Evolutionary conservation across 768 basidiomycete genomes (phyloP).

Genomic region (Cyclocybe cylindracea): DNA sequence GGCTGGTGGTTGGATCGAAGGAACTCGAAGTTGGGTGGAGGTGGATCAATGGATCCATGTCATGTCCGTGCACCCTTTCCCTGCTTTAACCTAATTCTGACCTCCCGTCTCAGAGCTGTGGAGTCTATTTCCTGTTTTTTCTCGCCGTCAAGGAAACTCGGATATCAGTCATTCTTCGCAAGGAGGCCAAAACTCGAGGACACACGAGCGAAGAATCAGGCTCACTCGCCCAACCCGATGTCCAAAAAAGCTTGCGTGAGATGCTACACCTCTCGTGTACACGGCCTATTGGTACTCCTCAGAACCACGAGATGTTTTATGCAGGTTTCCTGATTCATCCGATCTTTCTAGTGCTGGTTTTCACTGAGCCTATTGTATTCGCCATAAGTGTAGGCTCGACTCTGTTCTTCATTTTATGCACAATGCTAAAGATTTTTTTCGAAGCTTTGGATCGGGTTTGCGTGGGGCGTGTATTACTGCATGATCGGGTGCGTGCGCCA

Average conservation of each 20-base stretch:
- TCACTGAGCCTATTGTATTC: constrained; percentile 71
- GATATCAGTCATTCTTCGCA: constrained; percentile 60
- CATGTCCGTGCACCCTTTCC: constrained; percentile 41
- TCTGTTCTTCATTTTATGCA: constrained; percentile 26
- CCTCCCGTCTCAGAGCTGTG: constrained; percentile 10
- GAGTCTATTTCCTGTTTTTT: constrained; percentile 34
- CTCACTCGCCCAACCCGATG: constrained; percentile 37
- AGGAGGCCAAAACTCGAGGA: constrained; percentile 62
- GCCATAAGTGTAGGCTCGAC: constrained; percentile 61
- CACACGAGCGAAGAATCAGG: constrained; percentile 53
- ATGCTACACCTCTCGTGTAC: constrained; percentile 68
- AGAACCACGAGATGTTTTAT: not conserved
- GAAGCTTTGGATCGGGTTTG: constrained; percentile 65
- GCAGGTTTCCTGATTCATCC: not conserved
- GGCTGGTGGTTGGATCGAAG: constrained; percentile 67
- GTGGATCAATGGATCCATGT: constrained; percentile 86
- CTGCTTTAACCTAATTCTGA: not conserved
- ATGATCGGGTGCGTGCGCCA: constrained; percentile 42
- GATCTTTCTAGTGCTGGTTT: constrained; percentile 49
- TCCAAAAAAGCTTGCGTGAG: constrained; percentile 47
- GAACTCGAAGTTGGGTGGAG: constrained; percentile 62
- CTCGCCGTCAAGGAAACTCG: constrained; percentile 72
- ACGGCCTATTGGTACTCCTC: constrained; percentile 60
- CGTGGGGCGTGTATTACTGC: constrained; percentile 73
- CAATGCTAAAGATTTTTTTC: not conserved